These are phyloP conservation scores for Symbiodinium pilosum DNA, from an alignment of 73 alveolate species.

Conservation along the genomic window DNA sequence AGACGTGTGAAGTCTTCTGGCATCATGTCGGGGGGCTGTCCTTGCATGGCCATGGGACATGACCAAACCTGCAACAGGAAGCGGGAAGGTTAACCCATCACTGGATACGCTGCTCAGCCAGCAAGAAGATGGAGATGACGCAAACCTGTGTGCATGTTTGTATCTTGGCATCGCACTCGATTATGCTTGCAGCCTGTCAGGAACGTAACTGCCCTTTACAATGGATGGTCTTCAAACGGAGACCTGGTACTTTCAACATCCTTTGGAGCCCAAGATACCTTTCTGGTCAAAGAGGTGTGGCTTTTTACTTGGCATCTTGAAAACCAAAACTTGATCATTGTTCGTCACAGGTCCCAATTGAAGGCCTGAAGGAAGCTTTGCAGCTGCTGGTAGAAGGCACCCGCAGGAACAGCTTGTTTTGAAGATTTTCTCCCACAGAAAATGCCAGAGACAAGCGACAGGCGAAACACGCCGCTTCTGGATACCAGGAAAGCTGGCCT, in stretches of 20 bases:
- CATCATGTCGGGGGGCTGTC: too few species aligned
- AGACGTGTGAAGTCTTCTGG: too few species aligned
- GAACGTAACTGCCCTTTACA: constrained; percentile 89
- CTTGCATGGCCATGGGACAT: too few species aligned
- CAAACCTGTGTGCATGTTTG: neutral
- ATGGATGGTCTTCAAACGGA: constrained; percentile 81
- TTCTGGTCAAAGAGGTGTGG: constrained; percentile 36
- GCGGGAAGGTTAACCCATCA: constrained; percentile 28
- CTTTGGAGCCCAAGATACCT: constrained; percentile 81
- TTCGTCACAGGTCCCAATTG: constrained; percentile 50
- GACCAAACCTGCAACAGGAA: too few species aligned
- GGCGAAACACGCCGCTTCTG: constrained; percentile 94
- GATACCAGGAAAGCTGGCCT: constrained; percentile 84
- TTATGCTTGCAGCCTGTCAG: neutral
- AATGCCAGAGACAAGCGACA: too few species aligned
- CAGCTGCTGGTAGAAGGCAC: constrained; percentile 86
- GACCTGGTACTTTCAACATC: constrained; percentile 91
- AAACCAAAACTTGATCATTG: neutral
- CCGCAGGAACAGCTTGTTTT: neutral
- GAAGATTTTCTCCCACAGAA: too few species aligned
- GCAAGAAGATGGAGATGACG: too few species aligned
- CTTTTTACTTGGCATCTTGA: neutral
- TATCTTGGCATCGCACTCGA: neutral
- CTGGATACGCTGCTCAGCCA: constrained; percentile 16
- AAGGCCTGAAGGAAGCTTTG: constrained; percentile 84